phyloP scores from a whole-genome alignment of 305 asterid genomes.

The Fraxinus sp. region DNA sequence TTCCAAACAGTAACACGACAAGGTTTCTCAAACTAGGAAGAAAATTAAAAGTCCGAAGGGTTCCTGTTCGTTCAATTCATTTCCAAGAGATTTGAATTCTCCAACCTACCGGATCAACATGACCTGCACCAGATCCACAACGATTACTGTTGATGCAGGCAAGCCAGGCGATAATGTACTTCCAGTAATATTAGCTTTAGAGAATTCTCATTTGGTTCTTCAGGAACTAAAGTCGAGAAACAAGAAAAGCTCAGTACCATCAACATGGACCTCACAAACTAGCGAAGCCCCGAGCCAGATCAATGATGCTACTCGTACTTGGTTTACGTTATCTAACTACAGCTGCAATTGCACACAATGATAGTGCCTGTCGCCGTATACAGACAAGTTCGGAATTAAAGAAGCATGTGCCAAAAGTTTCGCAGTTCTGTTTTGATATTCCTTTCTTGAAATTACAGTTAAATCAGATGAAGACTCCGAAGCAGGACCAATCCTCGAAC shows the following conservation, averaged over 20 bases:
- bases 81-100: constrained; percentile 4
- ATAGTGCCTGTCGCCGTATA: not conserved
- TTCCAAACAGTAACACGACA: not conserved
- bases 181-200: constrained; percentile 71
- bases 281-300: not conserved
- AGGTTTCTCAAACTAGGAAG: constrained; percentile 8
- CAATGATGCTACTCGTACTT: not conserved
- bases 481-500: not conserved
- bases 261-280: not conserved
- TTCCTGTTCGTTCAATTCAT: not conserved
- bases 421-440: constrained; percentile 54
- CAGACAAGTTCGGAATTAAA: not conserved
- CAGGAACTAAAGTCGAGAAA: constrained; percentile 41
- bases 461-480: constrained; percentile 40
- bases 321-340: not conserved
- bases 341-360: not conserved
- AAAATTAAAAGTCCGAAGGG: constrained; percentile 8
- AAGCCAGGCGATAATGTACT: constrained; percentile 24
- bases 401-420: constrained; percentile 11
- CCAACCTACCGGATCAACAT: not conserved
- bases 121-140: not conserved
- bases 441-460: constrained; percentile 60
- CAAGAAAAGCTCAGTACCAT: constrained; percentile 36
- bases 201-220: constrained; percentile 38
- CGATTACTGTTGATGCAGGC: not conserved